Evolutionary conservation across 495 filamentous ascomycete species (phyloP), one percentile per base, ranked within the genome.

Genomic region (Acidiella bohemica): DNA sequence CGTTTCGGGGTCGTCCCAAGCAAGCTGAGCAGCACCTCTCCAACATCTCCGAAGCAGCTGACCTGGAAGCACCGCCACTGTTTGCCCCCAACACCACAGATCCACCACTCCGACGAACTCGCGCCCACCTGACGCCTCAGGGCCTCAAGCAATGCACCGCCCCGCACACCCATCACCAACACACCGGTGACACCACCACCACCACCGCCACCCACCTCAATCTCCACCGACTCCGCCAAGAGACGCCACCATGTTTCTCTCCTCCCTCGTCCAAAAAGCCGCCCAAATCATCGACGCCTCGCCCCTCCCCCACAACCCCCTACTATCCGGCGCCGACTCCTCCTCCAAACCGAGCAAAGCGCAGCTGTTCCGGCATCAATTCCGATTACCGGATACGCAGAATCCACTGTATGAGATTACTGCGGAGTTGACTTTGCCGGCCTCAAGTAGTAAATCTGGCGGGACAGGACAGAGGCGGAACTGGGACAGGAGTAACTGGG

Each of bases 371-470:
- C 85, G 90, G 64, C 76, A 81, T 57, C 92, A 97, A 59, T 97
- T 96, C 64, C 83, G 88, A 44, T 78, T 97, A 4, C 90, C 90
- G 6, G 81, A 86, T 51, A 78, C 81, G 8, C 88, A 97, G 56
- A 83, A 74, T 33, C 92, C 90, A 11, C 67, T 93, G 23, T 84
- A 92, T 58, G 90, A 97, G 62, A 93, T 97, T 62, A 84, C 82
- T 39, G 86, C 92, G 50, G 88, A 97, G 61, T 72, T 97, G 20
- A 84, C 86, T 39, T 78, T 96, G 20, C 75, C 83, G 3, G 72
- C 78, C 18, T 19, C 25, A 25, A 23, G n/a, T 5, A 57, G 60
- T 16, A 51, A 52, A 29, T 21, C 26, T 10, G 39, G 14, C 27
- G 39, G 24, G 33, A 32, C 39, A 68, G 71, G 25, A 68, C 74